These are phyloP conservation scores for Trichosporon sp. DNA, from an alignment of 1,284 basidiomycete species.

Conservation along the genomic window DNA sequence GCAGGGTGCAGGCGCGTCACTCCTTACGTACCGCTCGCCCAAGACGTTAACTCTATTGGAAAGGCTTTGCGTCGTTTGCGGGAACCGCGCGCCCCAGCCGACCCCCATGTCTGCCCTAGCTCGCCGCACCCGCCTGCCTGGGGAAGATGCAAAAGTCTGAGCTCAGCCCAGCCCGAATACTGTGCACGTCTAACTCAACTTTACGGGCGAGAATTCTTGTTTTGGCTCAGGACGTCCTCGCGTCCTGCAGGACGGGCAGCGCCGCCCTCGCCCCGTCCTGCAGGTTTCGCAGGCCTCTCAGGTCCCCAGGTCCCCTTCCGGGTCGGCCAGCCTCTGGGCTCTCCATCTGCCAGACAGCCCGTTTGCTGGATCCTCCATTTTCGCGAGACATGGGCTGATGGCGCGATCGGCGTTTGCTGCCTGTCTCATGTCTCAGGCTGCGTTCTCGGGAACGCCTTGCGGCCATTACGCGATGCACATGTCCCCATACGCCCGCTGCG, in stretches of 20 bases:
- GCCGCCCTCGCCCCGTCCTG: too few relatives aligned
- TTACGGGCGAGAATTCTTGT: not conserved
- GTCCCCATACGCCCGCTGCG: not conserved
- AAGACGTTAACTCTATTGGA: not conserved
- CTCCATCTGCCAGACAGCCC: too few relatives aligned
- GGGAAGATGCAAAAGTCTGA: not conserved
- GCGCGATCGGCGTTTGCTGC: not conserved
- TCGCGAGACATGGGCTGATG: too few relatives aligned
- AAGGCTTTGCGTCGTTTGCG: not conserved
- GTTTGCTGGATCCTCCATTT: too few relatives aligned
- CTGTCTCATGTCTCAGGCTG: not conserved
- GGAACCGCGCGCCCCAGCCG: not conserved
- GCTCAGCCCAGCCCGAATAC: not conserved
- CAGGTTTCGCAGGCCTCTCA: too few relatives aligned
- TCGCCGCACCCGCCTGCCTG: too few relatives aligned
- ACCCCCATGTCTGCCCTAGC: too few relatives aligned
- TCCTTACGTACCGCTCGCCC: not conserved
- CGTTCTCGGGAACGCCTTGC: not conserved
- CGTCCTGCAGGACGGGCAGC: not conserved
- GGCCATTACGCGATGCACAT: not conserved
- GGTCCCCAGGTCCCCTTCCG: too few relatives aligned
- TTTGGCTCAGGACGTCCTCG: not conserved
- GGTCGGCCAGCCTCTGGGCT: not conserved
- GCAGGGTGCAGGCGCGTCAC: not conserved
- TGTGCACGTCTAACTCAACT: not conserved